phyloP scores from a whole-genome alignment of 1,139 yeast species.

The Saccharomyces hybrid region DNA sequence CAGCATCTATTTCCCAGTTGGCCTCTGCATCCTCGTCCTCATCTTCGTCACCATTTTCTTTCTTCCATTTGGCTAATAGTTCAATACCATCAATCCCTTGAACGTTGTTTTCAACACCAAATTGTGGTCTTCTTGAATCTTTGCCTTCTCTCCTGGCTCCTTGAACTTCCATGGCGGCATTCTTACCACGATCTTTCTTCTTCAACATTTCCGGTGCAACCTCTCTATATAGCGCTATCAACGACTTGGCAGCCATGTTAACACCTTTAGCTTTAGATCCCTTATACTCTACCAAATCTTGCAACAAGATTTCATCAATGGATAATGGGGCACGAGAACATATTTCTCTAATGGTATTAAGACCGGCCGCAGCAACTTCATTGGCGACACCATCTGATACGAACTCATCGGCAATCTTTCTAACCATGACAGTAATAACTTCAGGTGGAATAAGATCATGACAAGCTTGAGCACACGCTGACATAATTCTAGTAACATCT shows the following conservation, averaged over 20 bases:
- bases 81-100: conserved; percentile 85
- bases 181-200: conserved; percentile 86
- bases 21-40: conserved; percentile 46
- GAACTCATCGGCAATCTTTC: conserved; percentile 93
- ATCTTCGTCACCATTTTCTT: conserved; percentile 44
- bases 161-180: conserved; percentile 72
- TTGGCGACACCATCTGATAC: conserved; percentile 97
- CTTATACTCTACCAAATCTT: conserved; percentile 82
- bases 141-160: conserved; percentile 40
- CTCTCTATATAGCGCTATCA: conserved; percentile 79
- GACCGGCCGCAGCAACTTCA: conserved; percentile 96
- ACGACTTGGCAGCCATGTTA: conserved; percentile 84
- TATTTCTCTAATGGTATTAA: conserved; percentile 89
- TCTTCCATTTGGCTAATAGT: conserved; percentile 77
- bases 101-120: conserved; percentile 59
- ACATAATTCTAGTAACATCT: conserved; percentile 92
- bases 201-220: conserved; percentile 93
- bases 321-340: conserved; percentile 90
- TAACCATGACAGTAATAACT: conserved; percentile 62
- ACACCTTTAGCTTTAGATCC: conserved; percentile 93
- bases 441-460: conserved; percentile 98
- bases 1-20: conserved; percentile 48
- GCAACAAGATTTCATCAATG: conserved; percentile 75
- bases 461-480: conserved; percentile 93
- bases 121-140: conserved; percentile 41